Percentiles rank a stretch among this genome's conserved stretches.
Evolutionary conservation across 306 rosid species (phyloP).

Genomic region (Oemleria cerasiformis): DNA sequence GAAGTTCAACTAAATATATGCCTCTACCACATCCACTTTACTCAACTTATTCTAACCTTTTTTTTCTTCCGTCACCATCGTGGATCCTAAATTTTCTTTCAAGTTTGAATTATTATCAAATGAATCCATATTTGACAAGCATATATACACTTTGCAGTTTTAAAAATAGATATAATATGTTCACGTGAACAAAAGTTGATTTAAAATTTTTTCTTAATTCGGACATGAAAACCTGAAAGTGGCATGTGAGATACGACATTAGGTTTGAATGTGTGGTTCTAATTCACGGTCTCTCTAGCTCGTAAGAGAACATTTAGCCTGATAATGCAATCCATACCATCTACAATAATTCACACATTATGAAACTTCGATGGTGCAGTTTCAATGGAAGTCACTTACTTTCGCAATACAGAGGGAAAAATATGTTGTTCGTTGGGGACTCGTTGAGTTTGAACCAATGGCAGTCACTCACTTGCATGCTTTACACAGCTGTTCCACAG

Average conservation of each 20-base stretch:
- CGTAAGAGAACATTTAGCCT: not conserved
- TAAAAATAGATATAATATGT: no score
- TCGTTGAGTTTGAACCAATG: constrained; percentile 52
- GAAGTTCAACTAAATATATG: no score
- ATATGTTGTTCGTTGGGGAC: constrained; percentile 43
- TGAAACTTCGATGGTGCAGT: constrained; percentile 15
- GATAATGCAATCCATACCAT: not conserved
- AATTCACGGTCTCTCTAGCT: not conserved
- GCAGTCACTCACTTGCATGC: constrained; percentile 49
- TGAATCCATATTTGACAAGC: no score
- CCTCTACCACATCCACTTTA: no score
- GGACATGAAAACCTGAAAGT: not conserved
- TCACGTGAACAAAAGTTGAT: not conserved
- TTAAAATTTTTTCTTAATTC: not conserved
- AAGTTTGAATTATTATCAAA: no score
- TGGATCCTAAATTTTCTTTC: no score
- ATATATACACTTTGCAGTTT: not conserved
- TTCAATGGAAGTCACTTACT: constrained; percentile 33
- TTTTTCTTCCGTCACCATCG: no score
- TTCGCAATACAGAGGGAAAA: constrained; percentile 29
- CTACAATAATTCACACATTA: not conserved
- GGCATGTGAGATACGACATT: no score
- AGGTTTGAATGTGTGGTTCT: not conserved
- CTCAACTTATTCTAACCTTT: no score
- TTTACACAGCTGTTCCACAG: constrained; percentile 26